A percentile compares a stretch with the other conserved stretches of the same genome.
Evolutionary conservation across 139 green algal species (phyloP).

Genomic region (Chlorella ohadii): DNA sequence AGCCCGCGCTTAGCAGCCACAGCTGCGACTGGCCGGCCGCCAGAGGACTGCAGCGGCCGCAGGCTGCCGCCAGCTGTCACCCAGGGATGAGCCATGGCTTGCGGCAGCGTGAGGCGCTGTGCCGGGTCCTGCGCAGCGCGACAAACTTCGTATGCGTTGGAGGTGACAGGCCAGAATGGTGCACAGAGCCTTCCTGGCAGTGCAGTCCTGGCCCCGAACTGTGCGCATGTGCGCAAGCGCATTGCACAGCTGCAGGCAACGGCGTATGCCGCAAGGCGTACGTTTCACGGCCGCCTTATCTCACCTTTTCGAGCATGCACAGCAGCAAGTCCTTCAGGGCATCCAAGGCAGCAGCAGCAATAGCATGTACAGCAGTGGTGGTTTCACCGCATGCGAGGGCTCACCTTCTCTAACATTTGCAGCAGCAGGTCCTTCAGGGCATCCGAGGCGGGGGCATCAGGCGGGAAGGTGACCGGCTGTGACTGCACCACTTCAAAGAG

Average conservation of each 20-base stretch:
- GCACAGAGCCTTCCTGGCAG: no score
- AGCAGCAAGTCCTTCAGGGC: no score
- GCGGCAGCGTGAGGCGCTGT: constrained; percentile 69
- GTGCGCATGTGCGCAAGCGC: no score
- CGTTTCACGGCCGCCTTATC: no score
- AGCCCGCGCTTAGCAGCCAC: background rate
- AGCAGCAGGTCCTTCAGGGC: constrained; percentile 72
- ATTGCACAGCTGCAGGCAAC: no score
- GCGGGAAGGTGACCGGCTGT: constrained; percentile 74
- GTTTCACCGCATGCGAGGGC: no score
- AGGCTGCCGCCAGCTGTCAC: constrained; percentile 54
- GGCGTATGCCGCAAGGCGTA: no score
- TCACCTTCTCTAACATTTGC: constrained; percentile 78
- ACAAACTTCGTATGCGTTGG: no score
- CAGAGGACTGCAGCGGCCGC: constrained; percentile 30
- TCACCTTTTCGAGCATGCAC: constrained; percentile 75
- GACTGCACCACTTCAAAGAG: constrained; percentile 83
- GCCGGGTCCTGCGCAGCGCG: constrained; percentile 65
- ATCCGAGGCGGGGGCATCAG: constrained; percentile 52
- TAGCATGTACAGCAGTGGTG: no score
- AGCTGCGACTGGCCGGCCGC: background rate
- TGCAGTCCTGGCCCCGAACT: no score
- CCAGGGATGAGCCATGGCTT: constrained; percentile 82
- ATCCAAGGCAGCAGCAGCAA: no score
- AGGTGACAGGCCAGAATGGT: no score